Evolutionary conservation across 495 filamentous ascomycete genomes (phyloP).

Genomic region (Penicillium samsonianum): DNA sequence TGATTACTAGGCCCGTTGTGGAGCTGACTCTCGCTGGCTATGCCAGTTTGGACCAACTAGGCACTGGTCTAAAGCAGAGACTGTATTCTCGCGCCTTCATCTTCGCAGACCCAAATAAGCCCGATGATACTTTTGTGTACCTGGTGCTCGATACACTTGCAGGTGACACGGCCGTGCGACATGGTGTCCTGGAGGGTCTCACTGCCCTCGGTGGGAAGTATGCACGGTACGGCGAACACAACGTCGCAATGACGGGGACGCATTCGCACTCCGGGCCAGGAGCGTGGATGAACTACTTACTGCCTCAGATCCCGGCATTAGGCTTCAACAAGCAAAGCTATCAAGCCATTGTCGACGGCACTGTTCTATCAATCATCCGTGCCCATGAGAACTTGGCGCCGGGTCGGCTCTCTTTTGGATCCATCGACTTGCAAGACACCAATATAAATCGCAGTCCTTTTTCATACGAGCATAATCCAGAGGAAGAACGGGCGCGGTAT

Average conservation of each 20-base stretch:
- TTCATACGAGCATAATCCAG: conserved; percentile 88
- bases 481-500: conserved; percentile 73
- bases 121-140: conserved; percentile 79
- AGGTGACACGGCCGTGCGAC: conserved; percentile 86
- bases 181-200: conserved; percentile 79
- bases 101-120: conserved; percentile 65
- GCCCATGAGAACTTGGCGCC: conserved; percentile 75
- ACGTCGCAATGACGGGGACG: conserved; percentile 88
- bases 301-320: conserved; percentile 89
- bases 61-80: conserved; percentile 84
- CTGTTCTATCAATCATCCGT: conserved; percentile 73
- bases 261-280: conserved; percentile 93
- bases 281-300: conserved; percentile 93
- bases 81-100: conserved; percentile 92
- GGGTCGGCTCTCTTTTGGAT: conserved; percentile 72
- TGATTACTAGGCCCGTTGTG: conserved; percentile 64
- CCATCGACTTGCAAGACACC: conserved; percentile 72
- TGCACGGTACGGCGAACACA: conserved; percentile 73
- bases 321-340: conserved; percentile 91
- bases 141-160: conserved; percentile 85
- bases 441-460: conserved; percentile 91
- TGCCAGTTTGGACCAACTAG: conserved; percentile 81
- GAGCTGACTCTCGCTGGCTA: conserved; percentile 94
- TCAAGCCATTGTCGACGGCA: conserved; percentile 85
- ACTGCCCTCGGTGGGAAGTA: conserved; percentile 66